phyloP scores from a whole-genome alignment of 495 filamentous ascomycete species.

The Aspergillus funiculosus region DNA sequence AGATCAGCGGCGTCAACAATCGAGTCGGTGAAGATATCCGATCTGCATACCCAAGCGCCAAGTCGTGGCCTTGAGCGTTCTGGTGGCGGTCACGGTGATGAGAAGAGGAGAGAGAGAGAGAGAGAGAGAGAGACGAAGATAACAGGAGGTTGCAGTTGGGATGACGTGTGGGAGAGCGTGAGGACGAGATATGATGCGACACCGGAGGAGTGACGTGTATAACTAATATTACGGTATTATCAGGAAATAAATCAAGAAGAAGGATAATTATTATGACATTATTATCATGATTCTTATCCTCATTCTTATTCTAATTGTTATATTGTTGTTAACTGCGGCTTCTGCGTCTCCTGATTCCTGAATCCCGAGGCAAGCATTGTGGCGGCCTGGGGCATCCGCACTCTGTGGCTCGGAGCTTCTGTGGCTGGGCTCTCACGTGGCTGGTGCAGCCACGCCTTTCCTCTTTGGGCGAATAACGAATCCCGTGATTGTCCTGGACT shows the following conservation, averaged over 20 bases:
- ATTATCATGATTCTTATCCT: too few relatives aligned
- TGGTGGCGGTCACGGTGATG: conserved; percentile 1
- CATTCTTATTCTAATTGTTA: too few relatives aligned
- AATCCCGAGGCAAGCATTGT: conserved; percentile 1
- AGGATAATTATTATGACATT: too few relatives aligned
- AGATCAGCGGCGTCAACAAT: neutral
- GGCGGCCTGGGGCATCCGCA: neutral
- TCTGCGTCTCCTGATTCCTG: conserved; percentile 1
- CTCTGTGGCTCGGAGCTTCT: neutral
- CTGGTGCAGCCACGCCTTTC: neutral
- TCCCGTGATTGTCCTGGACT: conserved; percentile 5
- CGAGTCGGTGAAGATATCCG: neutral
- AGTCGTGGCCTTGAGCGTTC: neutral
- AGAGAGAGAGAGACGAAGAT: neutral
- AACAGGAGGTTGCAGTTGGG: conserved; percentile 5
- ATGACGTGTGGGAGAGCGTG: conserved; percentile 9
- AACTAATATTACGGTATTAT: neutral
- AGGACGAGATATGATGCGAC: neutral
- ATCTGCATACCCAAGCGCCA: conserved; percentile 6
- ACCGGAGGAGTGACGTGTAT: neutral
- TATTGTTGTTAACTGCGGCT: too few relatives aligned
- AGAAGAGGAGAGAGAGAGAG: too few relatives aligned
- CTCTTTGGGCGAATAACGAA: neutral
- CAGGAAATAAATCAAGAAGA: neutral
- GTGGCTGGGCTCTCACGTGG: conserved; percentile 10